These are phyloP conservation scores for Clarireedia monteithiana DNA, from an alignment of 2,329 filamentous ascomycete genomes.

Conservation along the genomic window DNA sequence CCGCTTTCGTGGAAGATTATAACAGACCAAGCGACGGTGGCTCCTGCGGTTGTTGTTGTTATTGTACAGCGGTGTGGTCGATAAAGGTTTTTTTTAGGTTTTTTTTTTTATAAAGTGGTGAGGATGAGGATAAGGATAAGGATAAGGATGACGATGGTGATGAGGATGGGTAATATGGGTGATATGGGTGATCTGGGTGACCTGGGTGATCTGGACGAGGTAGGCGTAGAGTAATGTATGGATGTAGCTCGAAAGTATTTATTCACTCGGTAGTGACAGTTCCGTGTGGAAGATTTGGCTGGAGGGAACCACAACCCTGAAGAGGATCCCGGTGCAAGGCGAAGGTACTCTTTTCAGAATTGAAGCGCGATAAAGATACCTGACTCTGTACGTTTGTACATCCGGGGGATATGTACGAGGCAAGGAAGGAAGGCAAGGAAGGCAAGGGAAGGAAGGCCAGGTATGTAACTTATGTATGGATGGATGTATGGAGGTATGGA, in stretches of 20 bases:
- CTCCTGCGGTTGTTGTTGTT: too few species aligned
- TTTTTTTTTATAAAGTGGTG: background rate
- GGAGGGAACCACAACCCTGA: slow-evolving; percentile 7
- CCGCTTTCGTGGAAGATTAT: background rate
- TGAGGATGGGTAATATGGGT: background rate
- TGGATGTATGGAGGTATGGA: too few species aligned
- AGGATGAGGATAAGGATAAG: background rate
- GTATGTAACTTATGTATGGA: too few species aligned
- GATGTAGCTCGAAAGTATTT: slow-evolving; percentile 3
- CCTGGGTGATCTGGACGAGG: background rate
- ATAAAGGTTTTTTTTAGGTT: too few species aligned
- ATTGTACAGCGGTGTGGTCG: too few species aligned
- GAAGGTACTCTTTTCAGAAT: background rate
- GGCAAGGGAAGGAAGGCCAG: background rate
- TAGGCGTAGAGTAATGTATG: background rate
- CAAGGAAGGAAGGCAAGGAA: background rate
- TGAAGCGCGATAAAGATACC: background rate
- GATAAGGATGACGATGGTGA: background rate
- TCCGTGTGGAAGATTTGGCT: slow-evolving; percentile 1
- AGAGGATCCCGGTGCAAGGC: background rate
- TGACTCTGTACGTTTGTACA: background rate
- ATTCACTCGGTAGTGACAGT: slow-evolving; percentile 4
- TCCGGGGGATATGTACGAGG: background rate
- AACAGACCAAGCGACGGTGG: background rate
- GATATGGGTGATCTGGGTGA: background rate